phyloP scores from a whole-genome alignment of 2,329 filamentous ascomycete species.

The Aureobasidium sp. region DNA sequence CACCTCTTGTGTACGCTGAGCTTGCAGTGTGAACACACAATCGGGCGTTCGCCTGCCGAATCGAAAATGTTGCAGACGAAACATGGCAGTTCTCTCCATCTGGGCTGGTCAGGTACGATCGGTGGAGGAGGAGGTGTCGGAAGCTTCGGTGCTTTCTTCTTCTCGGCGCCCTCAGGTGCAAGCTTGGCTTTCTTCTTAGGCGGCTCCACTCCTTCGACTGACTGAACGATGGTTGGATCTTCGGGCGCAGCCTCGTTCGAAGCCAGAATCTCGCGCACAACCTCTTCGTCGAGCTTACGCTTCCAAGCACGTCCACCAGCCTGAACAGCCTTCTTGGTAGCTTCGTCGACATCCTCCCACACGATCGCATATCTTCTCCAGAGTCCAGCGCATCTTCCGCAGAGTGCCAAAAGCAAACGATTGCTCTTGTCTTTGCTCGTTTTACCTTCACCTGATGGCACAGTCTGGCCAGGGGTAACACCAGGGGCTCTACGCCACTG shows the following conservation, averaged over 20 bases:
- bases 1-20: slow-evolving; percentile 86
- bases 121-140: slow-evolving; percentile 53
- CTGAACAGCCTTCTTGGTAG: slow-evolving; percentile 75
- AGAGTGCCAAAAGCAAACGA: slow-evolving; percentile 72
- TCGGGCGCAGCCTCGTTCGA: slow-evolving; percentile 46
- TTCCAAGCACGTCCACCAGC: slow-evolving; percentile 81
- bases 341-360: slow-evolving; percentile 88
- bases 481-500: slow-evolving; percentile 89
- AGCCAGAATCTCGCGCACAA: slow-evolving; percentile 63
- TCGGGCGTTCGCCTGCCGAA: slow-evolving; percentile 58
- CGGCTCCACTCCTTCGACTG: slow-evolving; percentile 35
- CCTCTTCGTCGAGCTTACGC: slow-evolving; percentile 82
- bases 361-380: slow-evolving; percentile 96
- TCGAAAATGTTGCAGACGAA: slow-evolving; percentile 73
- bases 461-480: slow-evolving; percentile 59
- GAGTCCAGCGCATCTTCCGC: slow-evolving; percentile 79
- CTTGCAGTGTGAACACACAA: slow-evolving; percentile 79
- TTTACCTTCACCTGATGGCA: slow-evolving; percentile 58
- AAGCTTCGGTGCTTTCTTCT: slow-evolving; percentile 48
- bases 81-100: slow-evolving; percentile 70
- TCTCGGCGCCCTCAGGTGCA: slow-evolving; percentile 45
- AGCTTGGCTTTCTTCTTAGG: slow-evolving; percentile 53
- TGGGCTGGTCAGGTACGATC: slow-evolving; percentile 65
- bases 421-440: slow-evolving; percentile 63
- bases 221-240: slow-evolving; percentile 16